Conservation (phyloP, 495 filamentous ascomycete genomes). For the Talaromyces nanjingensis region DNA sequence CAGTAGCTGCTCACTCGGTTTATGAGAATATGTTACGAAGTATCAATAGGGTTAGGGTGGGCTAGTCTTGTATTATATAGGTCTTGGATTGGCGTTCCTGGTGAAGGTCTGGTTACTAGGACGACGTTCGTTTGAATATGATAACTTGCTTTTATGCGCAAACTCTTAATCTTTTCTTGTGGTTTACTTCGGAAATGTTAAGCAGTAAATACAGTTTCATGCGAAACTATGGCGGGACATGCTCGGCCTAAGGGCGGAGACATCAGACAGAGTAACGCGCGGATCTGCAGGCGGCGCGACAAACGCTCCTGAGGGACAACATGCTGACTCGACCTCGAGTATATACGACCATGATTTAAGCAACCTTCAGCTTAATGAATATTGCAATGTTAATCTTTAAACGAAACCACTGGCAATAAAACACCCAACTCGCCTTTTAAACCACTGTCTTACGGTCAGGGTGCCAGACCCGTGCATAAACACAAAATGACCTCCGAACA, state of each 20-base stretch:
- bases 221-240: not conserved
- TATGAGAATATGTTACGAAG: not conserved
- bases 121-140: not conserved
- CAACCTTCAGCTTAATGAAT: not conserved
- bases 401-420: not conserved
- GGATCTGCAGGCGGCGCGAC: constrained; percentile 3
- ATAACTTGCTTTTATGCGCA: not conserved
- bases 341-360: not conserved
- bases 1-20: not conserved
- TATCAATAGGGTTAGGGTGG: not conserved
- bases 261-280: not conserved
- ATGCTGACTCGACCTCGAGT: not conserved
- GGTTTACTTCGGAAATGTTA: not conserved
- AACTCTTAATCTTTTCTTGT: too few relatives aligned
- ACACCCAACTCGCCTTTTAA: not conserved
- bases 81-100: not conserved
- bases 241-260: not conserved
- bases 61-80: not conserved
- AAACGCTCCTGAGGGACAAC: not conserved
- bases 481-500: constrained; percentile 38
- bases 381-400: not conserved
- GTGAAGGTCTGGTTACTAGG: not conserved
- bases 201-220: not conserved
- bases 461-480: not conserved
- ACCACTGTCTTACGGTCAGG: not conserved